phyloP scores from a whole-genome alignment of 805 yeast species.

The Kuraishia ogatae region DNA sequence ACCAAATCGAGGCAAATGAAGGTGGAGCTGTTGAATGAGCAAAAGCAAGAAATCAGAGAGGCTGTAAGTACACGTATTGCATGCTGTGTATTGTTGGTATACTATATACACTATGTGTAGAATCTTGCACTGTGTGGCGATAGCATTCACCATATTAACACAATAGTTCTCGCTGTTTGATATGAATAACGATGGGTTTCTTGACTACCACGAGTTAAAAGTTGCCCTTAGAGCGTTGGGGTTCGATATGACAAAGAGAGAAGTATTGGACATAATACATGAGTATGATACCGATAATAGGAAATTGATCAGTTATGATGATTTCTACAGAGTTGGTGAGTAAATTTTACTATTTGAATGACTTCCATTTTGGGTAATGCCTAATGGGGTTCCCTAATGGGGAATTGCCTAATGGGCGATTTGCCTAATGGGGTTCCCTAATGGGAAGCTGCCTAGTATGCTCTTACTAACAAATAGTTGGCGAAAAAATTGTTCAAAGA shows the following conservation, averaged over 20 bases:
- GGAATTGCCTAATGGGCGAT: no score
- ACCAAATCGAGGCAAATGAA: slow-evolving; percentile 30
- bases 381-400: no score
- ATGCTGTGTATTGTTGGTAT: not conserved
- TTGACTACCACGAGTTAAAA: slow-evolving; percentile 89
- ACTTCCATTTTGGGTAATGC: not conserved
- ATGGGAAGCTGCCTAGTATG: no score
- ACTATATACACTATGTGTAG: no score
- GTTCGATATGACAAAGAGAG: slow-evolving; percentile 71
- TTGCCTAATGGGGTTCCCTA: no score
- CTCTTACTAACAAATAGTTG: slow-evolving; percentile 33
- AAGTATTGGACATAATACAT: slow-evolving; percentile 66
- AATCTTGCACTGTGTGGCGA: no score
- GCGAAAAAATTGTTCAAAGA: slow-evolving; percentile 72
- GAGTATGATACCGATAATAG: slow-evolving; percentile 76
- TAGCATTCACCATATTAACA: not conserved
- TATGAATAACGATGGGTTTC: slow-evolving; percentile 80
- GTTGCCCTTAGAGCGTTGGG: slow-evolving; percentile 94
- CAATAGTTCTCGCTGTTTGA: slow-evolving; percentile 69
- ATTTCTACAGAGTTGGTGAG: slow-evolving; percentile 67
- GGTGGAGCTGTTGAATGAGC: slow-evolving; percentile 72
- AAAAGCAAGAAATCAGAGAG: slow-evolving; percentile 84
- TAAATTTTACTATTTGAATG: slow-evolving; percentile 6
- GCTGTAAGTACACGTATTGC: slow-evolving; percentile 36
- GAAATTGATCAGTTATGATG: slow-evolving; percentile 67